Evolutionary conservation across 2,329 filamentous ascomycete genomes (phyloP), one percentile per base, ranked within the genome.

Genomic region (Penicillium sp.): DNA sequence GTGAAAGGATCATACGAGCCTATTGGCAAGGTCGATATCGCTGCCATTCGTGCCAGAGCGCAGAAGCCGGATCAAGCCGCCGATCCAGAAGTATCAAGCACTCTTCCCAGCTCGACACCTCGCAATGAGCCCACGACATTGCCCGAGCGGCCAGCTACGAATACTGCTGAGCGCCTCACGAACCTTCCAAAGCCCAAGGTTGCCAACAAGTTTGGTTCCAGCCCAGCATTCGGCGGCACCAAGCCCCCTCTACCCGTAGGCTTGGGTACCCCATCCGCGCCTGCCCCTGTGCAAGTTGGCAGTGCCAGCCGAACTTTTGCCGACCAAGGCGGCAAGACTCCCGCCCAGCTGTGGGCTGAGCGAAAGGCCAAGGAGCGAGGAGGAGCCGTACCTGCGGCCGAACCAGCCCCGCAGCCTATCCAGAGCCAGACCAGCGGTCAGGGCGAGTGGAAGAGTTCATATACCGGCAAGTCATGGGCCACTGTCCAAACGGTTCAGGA

Each of bases 1-100:
- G 91, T 98, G 20, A 98, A 96, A 78, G 95, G 95, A 43, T 86
- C 93, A 25, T 99, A 99, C 72, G 90, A 98, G 76, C 95, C 95
- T 1, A 83, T 98, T 20, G 95, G 95, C 49, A 98, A 97, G 79
- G 94, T 99, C 10, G 95, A 99, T 68, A 98, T 99, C 76, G 91
- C 91, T 45, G 93, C 94, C 22, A 97, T 99, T 71, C 87, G 91
- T 64, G 89, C 94, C 22, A 89, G 87, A 76, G 89, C 92, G 5
- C 90, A 95, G 76, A 89, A 86, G 64, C 85, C 85, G 50, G 73
- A 78, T 5, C 52, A 75, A 72, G 79, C 81, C n/a, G 77, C 80
- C 42, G 74, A 78, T 35, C 17, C 12, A 5, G 42, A 14, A 20
- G 22, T 25, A 22, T 37, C 54, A 22, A 34, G 34, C 25, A 39